Base-by-base conservation (phyloP, 192 early-diverging fungal species). In the Coemansia sp. region DNA sequence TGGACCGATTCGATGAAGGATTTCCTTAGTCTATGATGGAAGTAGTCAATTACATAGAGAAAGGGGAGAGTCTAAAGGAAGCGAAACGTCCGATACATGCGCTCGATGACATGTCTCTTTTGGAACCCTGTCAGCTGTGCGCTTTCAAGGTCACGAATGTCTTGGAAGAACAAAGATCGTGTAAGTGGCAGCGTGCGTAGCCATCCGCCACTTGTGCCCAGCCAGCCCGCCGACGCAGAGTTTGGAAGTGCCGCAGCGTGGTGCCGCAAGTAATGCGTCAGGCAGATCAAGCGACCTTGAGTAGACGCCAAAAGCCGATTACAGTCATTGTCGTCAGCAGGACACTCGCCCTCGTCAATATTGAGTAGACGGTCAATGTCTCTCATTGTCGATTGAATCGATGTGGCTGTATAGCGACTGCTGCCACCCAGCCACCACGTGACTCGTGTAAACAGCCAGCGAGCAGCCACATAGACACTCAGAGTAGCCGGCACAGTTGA, bases 101-200 rank as follows among this genome's bases (percentile, higher is more conserved):
- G 77, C 49, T 84, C 76, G 23, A 91, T 74, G 0, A 87, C 87
- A 42, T 74, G 66, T 10, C 87, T 72, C 66, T 88, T 85, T 67
- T 92, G 91, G 0, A 62, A 2, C 3, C 77, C 77, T 47, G 67
- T 78, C 62, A 89, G 76, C 33, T 55, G 43, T 10, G 79, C 77
- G 64, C 87, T 82, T 73, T 95, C 93, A 19, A 96, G 82, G 57
- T 94, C 93, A 10, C 88, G 81, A 37, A 96, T 66, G 77, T 96
- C 94, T 71, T 94, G 88, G 35, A 94, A 64, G 63, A 94, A 93
- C 53, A 84, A 77, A 8, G 84, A 70, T 16, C 89, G 86, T 16
- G 87, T 69, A 40, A 66, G 66, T 13, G 78, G 84, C 76, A 86
- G 37, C 77, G 84, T 39, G 88, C 67, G 33, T 85, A 60, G 46